Evolutionary conservation across 495 filamentous ascomycete species (phyloP).

Genomic region (Aspergillus olivimuriae): DNA sequence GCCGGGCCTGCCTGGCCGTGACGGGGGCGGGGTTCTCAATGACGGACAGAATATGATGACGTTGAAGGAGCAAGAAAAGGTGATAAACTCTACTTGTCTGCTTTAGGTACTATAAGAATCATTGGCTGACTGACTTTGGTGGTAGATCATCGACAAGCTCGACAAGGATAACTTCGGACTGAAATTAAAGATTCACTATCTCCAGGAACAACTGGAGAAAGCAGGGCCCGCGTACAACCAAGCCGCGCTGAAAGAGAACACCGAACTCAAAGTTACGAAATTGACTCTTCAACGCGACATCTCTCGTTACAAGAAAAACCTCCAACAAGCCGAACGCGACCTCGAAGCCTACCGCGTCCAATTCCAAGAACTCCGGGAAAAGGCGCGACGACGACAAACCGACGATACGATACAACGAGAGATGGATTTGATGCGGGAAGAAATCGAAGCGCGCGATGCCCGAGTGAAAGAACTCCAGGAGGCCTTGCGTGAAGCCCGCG

Average conservation of each 20-base stretch:
- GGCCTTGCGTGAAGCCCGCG: conserved; percentile 37
- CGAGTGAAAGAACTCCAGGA: conserved; percentile 43
- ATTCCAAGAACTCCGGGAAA: conserved; percentile 71
- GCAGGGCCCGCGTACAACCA: conserved; percentile 83
- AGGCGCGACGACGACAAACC: conserved; percentile 65
- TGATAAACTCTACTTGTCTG: conserved; percentile 30
- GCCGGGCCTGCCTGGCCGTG: conserved; percentile 54
- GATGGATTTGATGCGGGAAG: conserved; percentile 52
- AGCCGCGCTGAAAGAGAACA: conserved; percentile 84
- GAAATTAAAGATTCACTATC: conserved; percentile 94
- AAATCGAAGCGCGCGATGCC: conserved; percentile 50
- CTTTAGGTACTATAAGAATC: not conserved
- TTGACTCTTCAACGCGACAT: conserved; percentile 84
- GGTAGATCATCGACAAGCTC: conserved; percentile 80
- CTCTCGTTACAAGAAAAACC: conserved; percentile 70
- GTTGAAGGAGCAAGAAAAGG: conserved; percentile 87
- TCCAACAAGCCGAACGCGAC: conserved; percentile 72
- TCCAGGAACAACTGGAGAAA: conserved; percentile 81
- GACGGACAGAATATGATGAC: conserved; percentile 78
- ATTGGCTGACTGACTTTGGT: conserved; percentile 12
- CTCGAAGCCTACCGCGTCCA: conserved; percentile 71
- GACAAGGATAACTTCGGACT: conserved; percentile 95
- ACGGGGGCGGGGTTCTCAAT: conserved; percentile 55
- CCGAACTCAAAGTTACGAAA: conserved; percentile 86
- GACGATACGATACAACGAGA: conserved; percentile 58